Evolutionary conservation across 2,329 filamentous ascomycete species (phyloP), one percentile per base, ranked within the genome.

Genomic region (Fusarium mundagurra): DNA sequence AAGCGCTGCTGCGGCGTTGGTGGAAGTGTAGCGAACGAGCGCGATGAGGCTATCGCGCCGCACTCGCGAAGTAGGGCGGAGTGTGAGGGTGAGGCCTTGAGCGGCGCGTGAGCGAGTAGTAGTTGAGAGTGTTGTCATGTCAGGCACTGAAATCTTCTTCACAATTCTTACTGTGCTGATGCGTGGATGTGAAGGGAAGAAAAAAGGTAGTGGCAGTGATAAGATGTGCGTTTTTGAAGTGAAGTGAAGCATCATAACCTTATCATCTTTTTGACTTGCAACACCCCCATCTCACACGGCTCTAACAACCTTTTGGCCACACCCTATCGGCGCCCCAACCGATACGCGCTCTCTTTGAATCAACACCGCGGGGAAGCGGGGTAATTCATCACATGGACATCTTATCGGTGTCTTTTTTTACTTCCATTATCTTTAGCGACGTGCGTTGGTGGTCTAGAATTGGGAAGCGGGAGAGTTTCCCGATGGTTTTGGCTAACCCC

Each of bases 281-380:
- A 20, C 34, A n/a, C 39, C 41, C 43, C 39, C 55, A 43, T 38
- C 54, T 38, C 29, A n/a, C 17, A 33, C 27, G 31, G 38, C 57
- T 47, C 38, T 29, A 64, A 7, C 24, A 34, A 38, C 57, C 43
- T 69, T 64, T 48, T 58, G 39, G 60, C 31, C 33, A 47, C 55
- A 67, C 45, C 39, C 41, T 27, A 73, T 73, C 71, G 71, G 71
- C 64, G 61, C 50, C 45, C 50, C 48, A 59, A 69, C 71, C 71
- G 71, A 73, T 51, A 57, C 50, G 20, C 11, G 4, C 7, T 39
- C 4, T 6, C 34, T n/a, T n/a, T 41, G 16, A 24, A 33, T 22
- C 53, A n/a, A 74, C 62, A 60, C 57, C 71, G 67, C 59, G 71
- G 67, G 65, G 70, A 72, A 47, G 71, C 71, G 71, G 71, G 71